Conservation (phyloP, 768 basidiomycete genomes). For the Leccinum variicolor region DNA sequence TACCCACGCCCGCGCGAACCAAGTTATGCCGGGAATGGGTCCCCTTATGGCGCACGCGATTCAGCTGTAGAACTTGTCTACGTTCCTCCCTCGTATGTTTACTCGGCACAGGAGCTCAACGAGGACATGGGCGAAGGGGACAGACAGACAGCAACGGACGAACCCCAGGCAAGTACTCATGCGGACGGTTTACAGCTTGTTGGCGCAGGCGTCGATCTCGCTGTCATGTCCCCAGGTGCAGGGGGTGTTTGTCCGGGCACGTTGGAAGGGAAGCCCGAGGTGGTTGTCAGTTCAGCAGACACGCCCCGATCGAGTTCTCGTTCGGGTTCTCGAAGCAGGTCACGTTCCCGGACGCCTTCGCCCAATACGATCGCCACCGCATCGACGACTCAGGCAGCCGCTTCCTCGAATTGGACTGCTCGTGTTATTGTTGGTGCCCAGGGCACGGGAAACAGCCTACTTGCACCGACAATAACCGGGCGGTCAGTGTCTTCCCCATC, state of each 20-base stretch:
- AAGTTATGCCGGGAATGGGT: conserved; percentile 6
- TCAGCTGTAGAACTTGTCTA: conserved; percentile 71
- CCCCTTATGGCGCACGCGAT: conserved; percentile 32
- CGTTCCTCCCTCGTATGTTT: conserved; percentile 48
- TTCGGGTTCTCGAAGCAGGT: conserved; percentile 35
- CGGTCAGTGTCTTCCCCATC: conserved; percentile 35
- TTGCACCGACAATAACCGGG: conserved; percentile 27
- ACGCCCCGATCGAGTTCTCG: conserved; percentile 30
- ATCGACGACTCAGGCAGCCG: conserved; percentile 6
- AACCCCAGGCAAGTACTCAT: not conserved
- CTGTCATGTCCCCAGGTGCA: conserved; percentile 11
- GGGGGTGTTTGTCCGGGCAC: conserved; percentile 15
- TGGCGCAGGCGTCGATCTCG: conserved; percentile 16
- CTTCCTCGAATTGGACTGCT: conserved; percentile 7
- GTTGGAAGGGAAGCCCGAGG: conserved; percentile 20
- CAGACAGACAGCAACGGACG: not conserved
- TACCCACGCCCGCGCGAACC: conserved; percentile 3
- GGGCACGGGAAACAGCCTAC: conserved; percentile 20
- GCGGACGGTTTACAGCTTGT: conserved; percentile 17
- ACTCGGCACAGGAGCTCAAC: conserved; percentile 13
- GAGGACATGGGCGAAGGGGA: conserved; percentile 23
- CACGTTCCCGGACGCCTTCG: conserved; percentile 45
- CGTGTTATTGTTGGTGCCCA: conserved; percentile 10
- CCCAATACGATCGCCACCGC: conserved; percentile 27
- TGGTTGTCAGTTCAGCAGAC: conserved; percentile 36